Evolutionary conservation across 805 yeast genomes (phyloP).

Genomic region (Wickerhamomyces hampshirensis): DNA sequence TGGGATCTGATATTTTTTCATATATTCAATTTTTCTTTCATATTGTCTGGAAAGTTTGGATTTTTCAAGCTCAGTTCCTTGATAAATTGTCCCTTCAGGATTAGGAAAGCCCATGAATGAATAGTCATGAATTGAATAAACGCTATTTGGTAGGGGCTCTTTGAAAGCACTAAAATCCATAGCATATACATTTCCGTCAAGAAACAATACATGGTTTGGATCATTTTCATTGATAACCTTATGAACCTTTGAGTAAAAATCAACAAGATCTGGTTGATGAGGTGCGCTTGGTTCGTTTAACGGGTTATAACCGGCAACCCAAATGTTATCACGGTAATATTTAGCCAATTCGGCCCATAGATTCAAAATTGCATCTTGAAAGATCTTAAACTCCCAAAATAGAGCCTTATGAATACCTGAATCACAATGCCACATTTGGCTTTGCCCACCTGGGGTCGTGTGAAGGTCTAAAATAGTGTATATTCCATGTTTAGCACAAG

Average conservation of each 20-base stretch:
- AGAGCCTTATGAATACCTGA: slow-evolving; percentile 41
- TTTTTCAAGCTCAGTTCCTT: slow-evolving; percentile 32
- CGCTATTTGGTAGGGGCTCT: slow-evolving; percentile 36
- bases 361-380: slow-evolving; percentile 42
- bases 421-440: slow-evolving; percentile 52
- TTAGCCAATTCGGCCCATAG: slow-evolving; percentile 42
- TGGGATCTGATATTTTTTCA: slow-evolving; percentile 36
- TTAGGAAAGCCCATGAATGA: slow-evolving; percentile 41
- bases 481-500: slow-evolving; percentile 41
- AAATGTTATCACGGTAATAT: slow-evolving; percentile 40
- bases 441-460: slow-evolving; percentile 51
- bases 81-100: slow-evolving; percentile 28
- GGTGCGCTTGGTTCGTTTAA: slow-evolving; percentile 48
- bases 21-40: slow-evolving; percentile 39
- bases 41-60: slow-evolving; percentile 33
- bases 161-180: slow-evolving; percentile 47
- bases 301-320: slow-evolving; percentile 53
- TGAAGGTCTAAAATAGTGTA: slow-evolving; percentile 47
- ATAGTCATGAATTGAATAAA: slow-evolving; percentile 49
- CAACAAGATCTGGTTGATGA: slow-evolving; percentile 36
- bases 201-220: slow-evolving; percentile 42
- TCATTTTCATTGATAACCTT: slow-evolving; percentile 38
- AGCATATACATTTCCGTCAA: slow-evolving; percentile 49
- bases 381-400: slow-evolving; percentile 45
- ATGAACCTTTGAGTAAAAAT: slow-evolving; percentile 35